These are phyloP conservation scores for Cetraspora pellucida DNA, from an alignment of 192 early-diverging fungal genomes.

Conservation along the genomic window DNA sequence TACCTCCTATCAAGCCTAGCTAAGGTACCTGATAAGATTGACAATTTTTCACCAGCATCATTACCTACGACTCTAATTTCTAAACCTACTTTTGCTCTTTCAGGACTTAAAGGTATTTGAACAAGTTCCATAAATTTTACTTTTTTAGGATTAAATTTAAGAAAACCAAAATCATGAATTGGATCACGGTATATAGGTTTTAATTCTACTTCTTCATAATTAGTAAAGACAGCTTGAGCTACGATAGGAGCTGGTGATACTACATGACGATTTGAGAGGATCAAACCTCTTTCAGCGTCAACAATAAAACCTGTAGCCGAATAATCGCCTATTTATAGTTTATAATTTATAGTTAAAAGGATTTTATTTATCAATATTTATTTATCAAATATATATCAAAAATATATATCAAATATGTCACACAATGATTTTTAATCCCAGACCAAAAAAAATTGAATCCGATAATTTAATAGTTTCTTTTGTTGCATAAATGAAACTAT, in stretches of 20 bases:
- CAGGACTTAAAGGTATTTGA: conserved; percentile 69
- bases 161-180: conserved; percentile 84
- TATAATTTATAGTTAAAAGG: too few relatives aligned
- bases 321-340: conserved; percentile 45
- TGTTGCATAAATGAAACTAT: too few relatives aligned
- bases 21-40: conserved; percentile 72
- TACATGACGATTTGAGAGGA: conserved; percentile 80
- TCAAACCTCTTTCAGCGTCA: conserved; percentile 71
- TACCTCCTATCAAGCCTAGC: conserved; percentile 70
- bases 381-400: too few relatives aligned
- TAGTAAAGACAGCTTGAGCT: conserved; percentile 71
- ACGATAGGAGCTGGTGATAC: conserved; percentile 73
- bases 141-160: conserved; percentile 69
- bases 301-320: conserved; percentile 79
- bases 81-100: conserved; percentile 70
- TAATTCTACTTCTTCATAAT: conserved; percentile 76
- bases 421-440: neutral
- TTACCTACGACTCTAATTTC: conserved; percentile 81
- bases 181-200: conserved; percentile 78
- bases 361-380: too few relatives aligned
- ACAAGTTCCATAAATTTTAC: conserved; percentile 71
- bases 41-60: conserved; percentile 80
- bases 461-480: neutral
- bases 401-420: too few relatives aligned
- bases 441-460: neutral